Base-by-base conservation (phyloP, 73 alveolate species). In the Halteria grandinella region DNA sequence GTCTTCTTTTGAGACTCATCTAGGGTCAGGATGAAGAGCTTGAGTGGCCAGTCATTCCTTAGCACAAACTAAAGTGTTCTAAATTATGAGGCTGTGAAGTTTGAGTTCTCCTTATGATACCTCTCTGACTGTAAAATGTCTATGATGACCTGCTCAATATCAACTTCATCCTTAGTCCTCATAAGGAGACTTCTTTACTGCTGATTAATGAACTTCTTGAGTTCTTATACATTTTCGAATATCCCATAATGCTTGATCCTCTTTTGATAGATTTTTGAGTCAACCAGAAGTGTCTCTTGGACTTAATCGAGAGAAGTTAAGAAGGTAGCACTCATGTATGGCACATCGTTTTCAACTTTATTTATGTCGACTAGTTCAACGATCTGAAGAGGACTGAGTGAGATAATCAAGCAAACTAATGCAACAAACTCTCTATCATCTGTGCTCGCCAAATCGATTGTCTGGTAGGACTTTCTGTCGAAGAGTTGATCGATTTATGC, bases 151-250 rank as follows among this genome's bases (percentile, higher is more conserved):
- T 39, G 21, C 23, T 60, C 77, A 55, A 60, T 60, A 25, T 60
- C 77, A 20, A 37, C n/a, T 21, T 60, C 77, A 21, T 60, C 77
- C 20, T 8, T 4, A 40, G 60, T 60, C 24, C 77, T 32, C 23
- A 40, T 48, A 1, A 60, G 20, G 12, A 60, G 7, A 60, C 43
- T 60, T 21, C 24, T 60, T 21, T 59, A 37, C 6, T 34, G 3
- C 24, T 60, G 37, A 3, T 40, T 60, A 21, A 60, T 39, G 11
- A 8, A 24, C 3, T 15, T 8, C 14, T 40, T 21, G 1, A 60
- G 43, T 24, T 7, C 12, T 23, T 32, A 21, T 21, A 60, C 2
- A 1, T 34, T 8, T n/a, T 60, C 77, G n/a, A n/a, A n/a, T 3
- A 60, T 21, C 21, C 24, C 27, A 12, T 24, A 3, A 37, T 60